Evolutionary conservation across 495 filamentous ascomycete genomes (phyloP), one percentile per base, ranked within the genome.

Genomic region (Talaromyces liani): DNA sequence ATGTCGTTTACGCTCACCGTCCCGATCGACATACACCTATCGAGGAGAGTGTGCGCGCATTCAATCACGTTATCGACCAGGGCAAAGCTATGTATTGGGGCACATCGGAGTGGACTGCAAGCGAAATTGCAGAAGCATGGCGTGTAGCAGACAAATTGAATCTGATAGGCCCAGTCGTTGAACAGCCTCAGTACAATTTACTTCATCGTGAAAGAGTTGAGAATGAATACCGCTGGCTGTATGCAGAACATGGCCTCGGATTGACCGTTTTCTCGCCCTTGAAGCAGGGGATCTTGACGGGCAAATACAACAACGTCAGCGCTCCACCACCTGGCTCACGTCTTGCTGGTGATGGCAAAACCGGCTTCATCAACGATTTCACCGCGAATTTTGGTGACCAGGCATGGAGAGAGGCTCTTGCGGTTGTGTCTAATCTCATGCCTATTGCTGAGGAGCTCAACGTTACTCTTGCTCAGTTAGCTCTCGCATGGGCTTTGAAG

Each of bases 51-150:
- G 92, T 95, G 36, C 85, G 91, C 61, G 91, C 81, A 51, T 95
- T 95, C 80, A 93, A 93, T 74, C 83, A 91, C 71, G 75, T 88
- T 34, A 91, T 95, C 67, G 79, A 87, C 72, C 82, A 82, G 55
- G 88, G 91, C 49, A 88, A 91, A 77, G 87, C 88, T 24, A 88
- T 94, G 71, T 94, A 95, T 81, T 96, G 91, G 92, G 92, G 92
- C 39, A 95, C 92, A 0, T 91, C 88, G 0, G 90, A 93, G 77
- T 95, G 91, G 92, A 81, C 79, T 62, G 90, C 91, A 6, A 85
- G 84, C 60, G 90, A 96, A 77, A 93, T 96, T 68, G 82, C 84
- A 4, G 80, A 88, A 63, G 92, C 92, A 7, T 91, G 87, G 78
- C 79, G 85, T 36, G 75, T 90, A 41, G 92, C 92, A 14, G 88